These are phyloP conservation scores for Fusarium goolgardi DNA, from an alignment of 2,329 filamentous ascomycete species.

Conservation along the genomic window DNA sequence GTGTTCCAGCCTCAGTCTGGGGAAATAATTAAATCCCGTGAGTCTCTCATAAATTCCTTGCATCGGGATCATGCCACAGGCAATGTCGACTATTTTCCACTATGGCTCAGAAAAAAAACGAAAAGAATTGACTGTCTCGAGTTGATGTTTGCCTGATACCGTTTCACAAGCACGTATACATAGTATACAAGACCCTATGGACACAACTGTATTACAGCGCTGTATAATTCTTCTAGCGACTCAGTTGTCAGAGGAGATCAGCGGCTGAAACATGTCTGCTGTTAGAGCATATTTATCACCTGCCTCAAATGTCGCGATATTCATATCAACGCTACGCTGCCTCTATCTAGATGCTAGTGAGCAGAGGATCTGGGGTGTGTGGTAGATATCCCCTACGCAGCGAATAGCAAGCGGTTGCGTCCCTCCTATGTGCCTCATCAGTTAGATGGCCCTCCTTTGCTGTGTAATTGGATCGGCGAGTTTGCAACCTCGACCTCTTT, in stretches of 20 bases:
- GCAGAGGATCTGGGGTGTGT: slow-evolving; percentile 38
- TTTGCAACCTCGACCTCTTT: slow-evolving; percentile 39
- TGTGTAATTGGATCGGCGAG: slow-evolving; percentile 32
- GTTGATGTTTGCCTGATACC: slow-evolving; percentile 6
- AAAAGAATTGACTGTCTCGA: slow-evolving; percentile 20
- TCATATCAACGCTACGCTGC: slow-evolving; percentile 26
- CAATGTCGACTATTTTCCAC: slow-evolving; percentile 25
- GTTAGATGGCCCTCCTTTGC: slow-evolving; percentile 31
- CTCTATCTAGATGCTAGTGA: slow-evolving; percentile 40
- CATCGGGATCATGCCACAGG: slow-evolving; percentile 31
- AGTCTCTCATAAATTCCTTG: slow-evolving; percentile 29
- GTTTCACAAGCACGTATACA: slow-evolving; percentile 3
- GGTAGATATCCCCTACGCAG: slow-evolving; percentile 31
- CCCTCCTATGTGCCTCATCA: slow-evolving; percentile 34
- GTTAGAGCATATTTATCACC: slow-evolving; percentile 26
- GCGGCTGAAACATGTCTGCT: slow-evolving; percentile 22
- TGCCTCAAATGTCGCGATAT: slow-evolving; percentile 33
- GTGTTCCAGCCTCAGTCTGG: slow-evolving; percentile 39
- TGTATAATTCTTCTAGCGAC: slow-evolving; percentile 21
- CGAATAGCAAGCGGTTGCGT: slow-evolving; percentile 37
- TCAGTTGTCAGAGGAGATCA: slow-evolving; percentile 14
- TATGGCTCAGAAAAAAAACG: slow-evolving; percentile 7
- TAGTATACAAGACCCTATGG: neutral
- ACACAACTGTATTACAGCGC: slow-evolving; percentile 12
- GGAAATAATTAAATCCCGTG: slow-evolving; percentile 33